These are phyloP conservation scores for Reticulascus tulasneorum DNA, from an alignment of 2,329 filamentous ascomycete genomes.

Conservation along the genomic window DNA sequence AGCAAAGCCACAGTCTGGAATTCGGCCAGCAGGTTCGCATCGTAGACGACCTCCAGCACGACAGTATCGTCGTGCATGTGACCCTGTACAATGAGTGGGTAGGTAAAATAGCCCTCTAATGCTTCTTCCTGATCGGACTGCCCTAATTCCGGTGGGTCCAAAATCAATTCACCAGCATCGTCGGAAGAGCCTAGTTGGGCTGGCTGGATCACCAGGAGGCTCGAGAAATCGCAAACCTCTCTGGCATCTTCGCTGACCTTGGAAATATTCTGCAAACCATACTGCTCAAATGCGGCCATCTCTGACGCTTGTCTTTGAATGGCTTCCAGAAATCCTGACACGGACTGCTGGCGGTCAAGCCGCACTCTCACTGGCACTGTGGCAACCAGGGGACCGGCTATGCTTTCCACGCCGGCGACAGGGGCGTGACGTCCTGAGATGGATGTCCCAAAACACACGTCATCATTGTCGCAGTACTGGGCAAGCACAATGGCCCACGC, in stretches of 20 bases:
- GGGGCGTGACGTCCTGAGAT: conserved; percentile 23
- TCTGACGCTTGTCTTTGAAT: conserved; percentile 23
- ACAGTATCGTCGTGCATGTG: conserved; percentile 1
- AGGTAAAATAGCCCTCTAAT: conserved; percentile 8
- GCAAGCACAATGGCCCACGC: conserved; percentile 37
- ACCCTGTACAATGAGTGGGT: conserved; percentile 6
- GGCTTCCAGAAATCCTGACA: conserved; percentile 10
- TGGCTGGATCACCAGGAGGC: conserved; percentile 1
- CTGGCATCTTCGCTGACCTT: neutral
- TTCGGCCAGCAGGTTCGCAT: conserved; percentile 1
- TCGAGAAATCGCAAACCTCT: neutral
- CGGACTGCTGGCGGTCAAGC: conserved; percentile 15
- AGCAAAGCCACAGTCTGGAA: neutral
- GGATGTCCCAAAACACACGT: conserved; percentile 35
- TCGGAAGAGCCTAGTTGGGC: conserved; percentile 1
- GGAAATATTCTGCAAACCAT: conserved; percentile 25
- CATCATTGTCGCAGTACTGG: conserved; percentile 28
- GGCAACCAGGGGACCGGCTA: conserved; percentile 23
- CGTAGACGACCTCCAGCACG: conserved; percentile 3
- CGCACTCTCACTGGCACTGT: conserved; percentile 17
- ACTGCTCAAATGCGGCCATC: conserved; percentile 21
- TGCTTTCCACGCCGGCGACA: conserved; percentile 13
- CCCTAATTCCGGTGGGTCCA: neutral
- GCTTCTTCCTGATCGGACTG: neutral
- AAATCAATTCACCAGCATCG: neutral